Conservation (phyloP, 2,329 filamentous ascomycete genomes). For the Lecanosticta acicola region DNA sequence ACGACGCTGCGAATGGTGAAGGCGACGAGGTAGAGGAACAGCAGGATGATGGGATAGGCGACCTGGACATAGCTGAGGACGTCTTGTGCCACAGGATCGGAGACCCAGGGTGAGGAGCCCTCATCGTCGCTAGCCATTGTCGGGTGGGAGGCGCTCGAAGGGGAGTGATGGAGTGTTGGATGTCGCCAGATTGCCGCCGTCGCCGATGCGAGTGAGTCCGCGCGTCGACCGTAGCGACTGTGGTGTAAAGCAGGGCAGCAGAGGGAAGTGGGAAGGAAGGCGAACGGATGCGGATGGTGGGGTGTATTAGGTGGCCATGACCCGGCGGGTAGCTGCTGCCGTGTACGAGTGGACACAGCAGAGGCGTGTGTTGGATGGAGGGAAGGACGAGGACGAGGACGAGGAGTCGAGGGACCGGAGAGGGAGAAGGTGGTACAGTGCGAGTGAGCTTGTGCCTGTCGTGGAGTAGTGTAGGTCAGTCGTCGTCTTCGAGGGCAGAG, state of each 20-base stretch:
- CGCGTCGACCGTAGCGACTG: neutral
- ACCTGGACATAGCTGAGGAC: constrained; percentile 49
- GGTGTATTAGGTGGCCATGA: neutral
- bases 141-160: neutral
- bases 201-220: neutral
- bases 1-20: constrained; percentile 59
- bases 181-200: neutral
- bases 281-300: neutral
- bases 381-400: neutral
- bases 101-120: constrained; percentile 27
- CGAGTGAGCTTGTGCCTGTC: neutral
- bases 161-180: neutral
- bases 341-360: neutral
- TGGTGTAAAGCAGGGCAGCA: neutral
- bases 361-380: neutral
- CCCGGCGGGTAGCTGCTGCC: neutral
- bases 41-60: constrained; percentile 58
- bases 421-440: neutral
- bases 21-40: constrained; percentile 58
- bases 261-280: neutral
- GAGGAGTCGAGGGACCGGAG: neutral
- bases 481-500: too few relatives aligned
- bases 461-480: too few relatives aligned
- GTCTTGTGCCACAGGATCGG: constrained; percentile 38
- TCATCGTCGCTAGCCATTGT: neutral